Percentiles rank a stretch among this genome's conserved stretches.
phyloP scores from a whole-genome alignment of 2,329 filamentous ascomycete species.

The Fusarium temperatum region DNA sequence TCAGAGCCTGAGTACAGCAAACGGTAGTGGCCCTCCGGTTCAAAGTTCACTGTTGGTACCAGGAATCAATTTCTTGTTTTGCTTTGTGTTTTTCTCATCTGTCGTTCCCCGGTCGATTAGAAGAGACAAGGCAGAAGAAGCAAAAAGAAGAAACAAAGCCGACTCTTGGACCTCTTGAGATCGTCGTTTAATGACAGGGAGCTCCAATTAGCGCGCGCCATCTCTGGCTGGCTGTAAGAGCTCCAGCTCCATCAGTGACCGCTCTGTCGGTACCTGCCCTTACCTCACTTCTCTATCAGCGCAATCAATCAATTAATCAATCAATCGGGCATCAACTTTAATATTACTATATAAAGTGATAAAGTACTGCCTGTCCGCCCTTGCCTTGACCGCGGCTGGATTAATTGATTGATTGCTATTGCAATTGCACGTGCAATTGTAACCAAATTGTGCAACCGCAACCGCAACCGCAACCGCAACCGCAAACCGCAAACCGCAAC shows the following conservation, averaged over 20 bases:
- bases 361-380: background rate
- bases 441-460: slow-evolving; percentile 33
- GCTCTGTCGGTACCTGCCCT: slow-evolving; percentile 30
- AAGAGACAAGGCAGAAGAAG: slow-evolving; percentile 1
- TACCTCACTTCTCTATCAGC: background rate
- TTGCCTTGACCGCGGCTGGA: slow-evolving; percentile 9
- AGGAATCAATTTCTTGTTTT: slow-evolving; percentile 6
- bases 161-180: slow-evolving; percentile 17
- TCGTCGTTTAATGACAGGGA: slow-evolving; percentile 20
- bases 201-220: slow-evolving; percentile 35
- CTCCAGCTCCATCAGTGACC: slow-evolving; percentile 24
- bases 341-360: background rate
- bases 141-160: background rate
- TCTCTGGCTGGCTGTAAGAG: slow-evolving; percentile 9
- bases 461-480: slow-evolving; percentile 24
- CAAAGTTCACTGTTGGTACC: background rate
- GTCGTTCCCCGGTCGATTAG: background rate
- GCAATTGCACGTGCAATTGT: slow-evolving; percentile 32
- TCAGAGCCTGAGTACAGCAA: background rate
- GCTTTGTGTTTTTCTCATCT: slow-evolving; percentile 19
- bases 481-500: slow-evolving; percentile 25
- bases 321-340: background rate
- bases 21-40: background rate
- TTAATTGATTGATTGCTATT: background rate
- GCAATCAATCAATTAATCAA: background rate